Conservation (phyloP, 2,329 filamentous ascomycete genomes). For the Aspergillus awamori region DNA sequence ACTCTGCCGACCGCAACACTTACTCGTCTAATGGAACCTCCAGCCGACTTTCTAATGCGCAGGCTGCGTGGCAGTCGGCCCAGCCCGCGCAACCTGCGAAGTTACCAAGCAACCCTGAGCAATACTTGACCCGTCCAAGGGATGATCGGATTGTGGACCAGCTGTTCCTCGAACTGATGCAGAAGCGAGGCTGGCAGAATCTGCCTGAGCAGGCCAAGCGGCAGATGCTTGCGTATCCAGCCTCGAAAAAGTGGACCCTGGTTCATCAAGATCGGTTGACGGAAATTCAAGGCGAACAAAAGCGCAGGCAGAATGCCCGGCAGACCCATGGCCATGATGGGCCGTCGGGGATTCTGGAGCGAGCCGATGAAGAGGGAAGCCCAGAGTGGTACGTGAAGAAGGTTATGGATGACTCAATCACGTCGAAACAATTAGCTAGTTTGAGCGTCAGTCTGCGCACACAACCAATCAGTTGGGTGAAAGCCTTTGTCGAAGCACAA, state of each 20-base stretch:
- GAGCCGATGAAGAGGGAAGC: constrained; percentile 90
- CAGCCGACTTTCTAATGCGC: constrained; percentile 36
- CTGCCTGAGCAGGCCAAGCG: constrained; percentile 89
- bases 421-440: constrained; percentile 87
- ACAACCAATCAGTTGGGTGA: constrained; percentile 97
- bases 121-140: constrained; percentile 47
- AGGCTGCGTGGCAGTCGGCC: constrained; percentile 33
- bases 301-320: constrained; percentile 74
- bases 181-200: constrained; percentile 96
- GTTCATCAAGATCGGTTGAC: constrained; percentile 93
- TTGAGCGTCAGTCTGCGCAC: constrained; percentile 92
- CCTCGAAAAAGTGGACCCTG: constrained; percentile 95
- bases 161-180: constrained; percentile 92
- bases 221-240: constrained; percentile 94
- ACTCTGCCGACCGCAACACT: constrained; percentile 39
- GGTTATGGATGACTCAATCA: constrained; percentile 93
- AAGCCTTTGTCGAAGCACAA: constrained; percentile 93
- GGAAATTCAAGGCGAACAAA: constrained; percentile 93
- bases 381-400: constrained; percentile 98
- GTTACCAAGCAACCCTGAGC: constrained; percentile 35
- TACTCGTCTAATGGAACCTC: constrained; percentile 29
- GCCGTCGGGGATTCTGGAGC: constrained; percentile 68
- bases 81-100: constrained; percentile 32
- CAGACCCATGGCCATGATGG: constrained; percentile 67
- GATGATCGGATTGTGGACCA: constrained; percentile 79